Evolutionary conservation across 2,329 filamentous ascomycete genomes (phyloP).

Genomic region (Claviceps lovelessii): DNA sequence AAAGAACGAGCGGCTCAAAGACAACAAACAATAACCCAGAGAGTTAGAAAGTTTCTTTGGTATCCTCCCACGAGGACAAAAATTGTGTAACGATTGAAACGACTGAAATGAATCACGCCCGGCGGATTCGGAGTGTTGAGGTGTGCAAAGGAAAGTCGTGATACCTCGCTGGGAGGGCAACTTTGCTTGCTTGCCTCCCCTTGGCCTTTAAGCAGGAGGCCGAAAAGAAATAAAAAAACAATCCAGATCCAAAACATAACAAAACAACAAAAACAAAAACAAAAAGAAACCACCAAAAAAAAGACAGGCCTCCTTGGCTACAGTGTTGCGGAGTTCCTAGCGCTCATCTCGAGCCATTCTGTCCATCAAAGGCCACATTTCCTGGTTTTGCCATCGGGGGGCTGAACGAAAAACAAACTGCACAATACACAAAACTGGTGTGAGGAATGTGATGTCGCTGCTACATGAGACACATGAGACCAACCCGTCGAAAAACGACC

Average conservation of each 20-base stretch:
- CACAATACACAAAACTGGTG: not conserved
- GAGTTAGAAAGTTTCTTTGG: not conserved
- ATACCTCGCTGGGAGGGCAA: not conserved
- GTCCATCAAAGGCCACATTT: not conserved
- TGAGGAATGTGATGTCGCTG: not conserved
- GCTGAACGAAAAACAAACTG: not conserved
- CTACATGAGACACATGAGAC: not conserved
- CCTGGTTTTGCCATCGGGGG: not conserved
- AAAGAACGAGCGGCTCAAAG: no score
- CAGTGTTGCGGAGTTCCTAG: not conserved
- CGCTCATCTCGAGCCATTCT: not conserved
- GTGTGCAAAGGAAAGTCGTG: not conserved
- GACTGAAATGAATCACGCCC: not conserved
- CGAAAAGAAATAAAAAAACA: not conserved
- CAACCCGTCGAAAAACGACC: not conserved
- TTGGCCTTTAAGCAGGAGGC: not conserved
- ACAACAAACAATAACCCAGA: not conserved
- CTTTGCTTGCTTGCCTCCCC: not conserved
- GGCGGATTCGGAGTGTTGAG: not conserved
- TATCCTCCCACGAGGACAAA: not conserved
- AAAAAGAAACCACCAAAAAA: not conserved
- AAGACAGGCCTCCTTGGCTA: no score
- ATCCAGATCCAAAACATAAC: not conserved
- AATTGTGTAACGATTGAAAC: not conserved
- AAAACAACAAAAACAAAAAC: not conserved